A percentile compares a stretch with the other conserved stretches of the same genome.
These are phyloP conservation scores for Amanita pallidorosea DNA, from an alignment of 768 basidiomycete species.

Conservation along the genomic window DNA sequence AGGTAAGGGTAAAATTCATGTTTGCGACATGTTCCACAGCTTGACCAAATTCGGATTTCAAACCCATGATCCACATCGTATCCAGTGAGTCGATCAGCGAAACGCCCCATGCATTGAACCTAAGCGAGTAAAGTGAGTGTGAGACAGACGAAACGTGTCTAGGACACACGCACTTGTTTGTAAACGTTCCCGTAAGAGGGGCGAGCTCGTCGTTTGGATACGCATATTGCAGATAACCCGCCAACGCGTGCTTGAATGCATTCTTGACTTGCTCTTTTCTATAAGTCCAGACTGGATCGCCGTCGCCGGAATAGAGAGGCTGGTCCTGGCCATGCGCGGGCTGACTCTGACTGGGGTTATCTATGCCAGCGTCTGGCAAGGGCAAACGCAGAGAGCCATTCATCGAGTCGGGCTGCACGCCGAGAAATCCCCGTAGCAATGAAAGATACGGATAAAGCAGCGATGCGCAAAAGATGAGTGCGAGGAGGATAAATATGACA, in stretches of 20 bases:
- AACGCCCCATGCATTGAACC: slow-evolving; percentile 41
- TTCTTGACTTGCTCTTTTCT: slow-evolving; percentile 37
- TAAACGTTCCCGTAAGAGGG: slow-evolving; percentile 29
- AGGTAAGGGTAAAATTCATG: slow-evolving; percentile 29
- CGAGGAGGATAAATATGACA: no score
- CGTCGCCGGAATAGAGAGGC: not conserved
- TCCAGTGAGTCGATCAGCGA: slow-evolving; percentile 72
- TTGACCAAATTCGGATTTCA: slow-evolving; percentile 56
- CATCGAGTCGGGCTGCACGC: no score
- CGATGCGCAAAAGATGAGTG: no score
- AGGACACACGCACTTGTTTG: slow-evolving; percentile 36
- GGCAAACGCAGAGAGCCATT: no score
- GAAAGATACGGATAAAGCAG: no score
- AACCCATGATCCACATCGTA: slow-evolving; percentile 72
- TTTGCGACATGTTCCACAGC: slow-evolving; percentile 39
- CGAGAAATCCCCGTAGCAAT: no score
- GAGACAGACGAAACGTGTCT: not conserved
- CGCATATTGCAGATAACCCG: slow-evolving; percentile 39
- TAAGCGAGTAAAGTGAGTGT: slow-evolving; percentile 6
- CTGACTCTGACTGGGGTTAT: no score
- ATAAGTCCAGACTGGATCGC: slow-evolving; percentile 20
- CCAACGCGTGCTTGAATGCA: slow-evolving; percentile 46
- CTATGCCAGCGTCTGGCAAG: no score
- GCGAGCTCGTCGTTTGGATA: slow-evolving; percentile 44
- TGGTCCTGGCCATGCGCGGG: not conserved